Conservation (phyloP, 805 yeast species). For the Zygosaccharomyces kombuchaensis region DNA sequence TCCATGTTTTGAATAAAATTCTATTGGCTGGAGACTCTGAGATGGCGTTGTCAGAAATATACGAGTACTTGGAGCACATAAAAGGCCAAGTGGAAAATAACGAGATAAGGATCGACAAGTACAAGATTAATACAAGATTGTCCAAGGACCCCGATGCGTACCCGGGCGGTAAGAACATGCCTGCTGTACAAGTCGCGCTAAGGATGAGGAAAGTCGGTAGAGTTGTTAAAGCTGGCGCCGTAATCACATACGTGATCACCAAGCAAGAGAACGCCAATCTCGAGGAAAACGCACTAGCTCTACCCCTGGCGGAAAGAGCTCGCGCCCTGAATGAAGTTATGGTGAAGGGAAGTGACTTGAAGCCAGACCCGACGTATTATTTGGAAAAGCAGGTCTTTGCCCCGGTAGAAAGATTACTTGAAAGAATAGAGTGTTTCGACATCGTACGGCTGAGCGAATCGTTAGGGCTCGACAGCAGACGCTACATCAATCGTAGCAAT, state of each 20-base stretch:
- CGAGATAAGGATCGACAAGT: conserved; percentile 61
- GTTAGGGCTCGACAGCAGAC: conserved; percentile 71
- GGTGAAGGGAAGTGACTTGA: conserved; percentile 44
- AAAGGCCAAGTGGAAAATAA: conserved; percentile 53
- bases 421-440: conserved; percentile 83
- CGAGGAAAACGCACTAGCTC: conserved; percentile 8
- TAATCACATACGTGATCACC: conserved; percentile 80
- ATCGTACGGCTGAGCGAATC: conserved; percentile 68
- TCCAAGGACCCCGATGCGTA: conserved; percentile 86
- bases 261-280: conserved; percentile 35
- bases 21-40: conserved; percentile 73
- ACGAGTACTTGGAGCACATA: conserved; percentile 62
- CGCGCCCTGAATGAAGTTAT: conserved; percentile 73
- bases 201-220: conserved; percentile 79
- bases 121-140: conserved; percentile 76
- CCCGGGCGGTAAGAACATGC: conserved; percentile 75
- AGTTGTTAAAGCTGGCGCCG: conserved; percentile 82
- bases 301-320: conserved; percentile 72
- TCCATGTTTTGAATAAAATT: conserved; percentile 64
- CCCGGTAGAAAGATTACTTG: conserved; percentile 84
- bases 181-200: conserved; percentile 89
- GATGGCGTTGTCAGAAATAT: conserved; percentile 65
- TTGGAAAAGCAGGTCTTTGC: conserved; percentile 85
- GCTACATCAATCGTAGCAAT: conserved; percentile 43
- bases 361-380: conserved; percentile 75